phyloP scores from a whole-genome alignment of 2,329 filamentous ascomycete genomes.

The Clonostachys solani region DNA sequence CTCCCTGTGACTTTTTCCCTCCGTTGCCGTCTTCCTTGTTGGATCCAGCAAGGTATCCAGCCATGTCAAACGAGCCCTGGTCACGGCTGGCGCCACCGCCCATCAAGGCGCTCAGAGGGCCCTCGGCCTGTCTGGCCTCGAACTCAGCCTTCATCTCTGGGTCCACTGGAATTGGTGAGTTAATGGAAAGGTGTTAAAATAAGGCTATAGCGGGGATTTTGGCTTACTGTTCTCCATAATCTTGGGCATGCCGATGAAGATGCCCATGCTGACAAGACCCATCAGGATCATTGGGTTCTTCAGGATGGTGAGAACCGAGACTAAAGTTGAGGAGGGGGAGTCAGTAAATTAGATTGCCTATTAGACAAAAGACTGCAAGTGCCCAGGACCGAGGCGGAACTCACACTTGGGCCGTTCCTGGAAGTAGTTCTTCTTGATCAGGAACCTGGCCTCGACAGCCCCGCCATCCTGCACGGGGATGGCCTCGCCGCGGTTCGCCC shows the following conservation, averaged over 20 bases:
- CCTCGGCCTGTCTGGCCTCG: slow-evolving; percentile 80
- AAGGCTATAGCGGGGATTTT: neutral
- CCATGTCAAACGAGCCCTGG: slow-evolving; percentile 49
- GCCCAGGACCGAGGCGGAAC: slow-evolving; percentile 23
- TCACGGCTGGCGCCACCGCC: slow-evolving; percentile 17
- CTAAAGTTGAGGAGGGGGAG: slow-evolving; percentile 28
- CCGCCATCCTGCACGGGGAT: slow-evolving; percentile 33
- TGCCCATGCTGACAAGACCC: slow-evolving; percentile 73
- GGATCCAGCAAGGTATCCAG: slow-evolving; percentile 57
- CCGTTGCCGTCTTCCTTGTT: slow-evolving; percentile 29
- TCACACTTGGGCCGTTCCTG: slow-evolving; percentile 71
- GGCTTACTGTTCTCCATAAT: slow-evolving; percentile 89
- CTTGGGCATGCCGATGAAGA: slow-evolving; percentile 93
- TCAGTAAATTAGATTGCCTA: neutral
- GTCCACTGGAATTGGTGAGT: slow-evolving; percentile 66
- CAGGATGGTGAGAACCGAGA: slow-evolving; percentile 75
- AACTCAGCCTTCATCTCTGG: slow-evolving; percentile 93
- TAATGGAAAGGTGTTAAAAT: neutral
- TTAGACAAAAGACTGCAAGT: neutral
- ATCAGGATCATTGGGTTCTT: slow-evolving; percentile 98
- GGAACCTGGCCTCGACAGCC: slow-evolving; percentile 56
- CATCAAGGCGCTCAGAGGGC: slow-evolving; percentile 58
- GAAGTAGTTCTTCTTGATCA: slow-evolving; percentile 70
- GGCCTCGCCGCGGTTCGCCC: slow-evolving; percentile 76
- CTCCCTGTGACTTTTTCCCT: slow-evolving; percentile 22